Evolutionary conservation across 2,329 filamentous ascomycete genomes (phyloP).

Genomic region (Trichoderma endophyticum): DNA sequence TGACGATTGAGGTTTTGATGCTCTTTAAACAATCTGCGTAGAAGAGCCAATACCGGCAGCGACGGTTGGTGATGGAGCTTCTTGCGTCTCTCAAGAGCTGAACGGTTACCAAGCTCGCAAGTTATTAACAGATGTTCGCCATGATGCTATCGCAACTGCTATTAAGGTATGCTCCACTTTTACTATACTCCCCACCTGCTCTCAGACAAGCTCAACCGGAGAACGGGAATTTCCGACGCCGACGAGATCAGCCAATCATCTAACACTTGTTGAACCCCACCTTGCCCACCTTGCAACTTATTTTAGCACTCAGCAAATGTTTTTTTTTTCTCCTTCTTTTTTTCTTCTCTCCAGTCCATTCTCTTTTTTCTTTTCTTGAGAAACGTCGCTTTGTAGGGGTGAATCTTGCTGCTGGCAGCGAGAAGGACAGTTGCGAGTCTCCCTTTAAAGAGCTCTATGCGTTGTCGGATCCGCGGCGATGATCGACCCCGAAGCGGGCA

Average conservation of each 20-base stretch:
- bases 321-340: not conserved
- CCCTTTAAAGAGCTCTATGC: not conserved
- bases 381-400: not conserved
- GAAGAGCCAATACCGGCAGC: not conserved
- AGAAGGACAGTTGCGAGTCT: not conserved
- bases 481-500: slow-evolving; percentile 14
- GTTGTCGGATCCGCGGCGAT: slow-evolving; percentile 7
- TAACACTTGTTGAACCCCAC: not conserved
- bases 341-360: not conserved
- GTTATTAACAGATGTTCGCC: slow-evolving; percentile 7
- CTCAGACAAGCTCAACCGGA: not conserved
- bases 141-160: slow-evolving; percentile 11
- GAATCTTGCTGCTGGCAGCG: not conserved
- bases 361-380: not conserved
- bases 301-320: not conserved
- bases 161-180: not conserved
- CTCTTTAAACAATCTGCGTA: not conserved
- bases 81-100: not conserved
- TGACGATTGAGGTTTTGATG: not conserved
- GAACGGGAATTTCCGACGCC: not conserved
- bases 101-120: not conserved
- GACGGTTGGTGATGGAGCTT: not conserved
- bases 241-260: not conserved
- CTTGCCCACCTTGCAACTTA: not conserved
- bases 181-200: not conserved